Evolutionary conservation across 306 rosid genomes (phyloP).

Genomic region (Malus sylvestris): DNA sequence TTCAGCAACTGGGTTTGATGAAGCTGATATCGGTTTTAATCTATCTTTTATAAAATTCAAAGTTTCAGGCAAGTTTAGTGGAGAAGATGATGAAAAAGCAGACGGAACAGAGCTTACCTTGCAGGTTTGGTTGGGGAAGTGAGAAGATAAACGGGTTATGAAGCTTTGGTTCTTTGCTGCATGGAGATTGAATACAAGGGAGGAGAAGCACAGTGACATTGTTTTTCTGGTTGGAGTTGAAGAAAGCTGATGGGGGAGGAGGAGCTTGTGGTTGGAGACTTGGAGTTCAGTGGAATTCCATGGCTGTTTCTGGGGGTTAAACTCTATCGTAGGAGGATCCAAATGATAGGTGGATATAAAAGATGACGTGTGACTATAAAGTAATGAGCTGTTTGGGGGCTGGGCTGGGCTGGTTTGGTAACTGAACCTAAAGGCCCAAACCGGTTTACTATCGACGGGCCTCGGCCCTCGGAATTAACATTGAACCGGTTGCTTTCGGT

Average conservation of each 20-base stretch:
- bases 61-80: slow-evolving; percentile 19
- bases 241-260: not conserved
- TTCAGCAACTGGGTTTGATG: slow-evolving; percentile 37
- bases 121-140: slow-evolving; percentile 32
- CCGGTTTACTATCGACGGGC: not conserved
- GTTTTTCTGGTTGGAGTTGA: slow-evolving; percentile 1
- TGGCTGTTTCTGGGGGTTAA: not conserved
- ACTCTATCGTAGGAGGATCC: slow-evolving; percentile 18
- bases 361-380: slow-evolving; percentile 23
- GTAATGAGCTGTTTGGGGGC: not conserved
- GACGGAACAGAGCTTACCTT: slow-evolving; percentile 39
- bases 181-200: slow-evolving; percentile 43
- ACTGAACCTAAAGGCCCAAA: not conserved
- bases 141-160: slow-evolving; percentile 42
- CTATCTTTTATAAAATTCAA: slow-evolving; percentile 31
- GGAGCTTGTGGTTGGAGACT: not conserved
- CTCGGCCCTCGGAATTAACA: no score
- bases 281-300: not conserved
- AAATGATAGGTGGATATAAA: slow-evolving; percentile 35
- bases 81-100: slow-evolving; percentile 21
- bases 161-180: slow-evolving; percentile 37
- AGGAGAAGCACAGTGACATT: slow-evolving; percentile 62
- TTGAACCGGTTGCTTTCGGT: no score
- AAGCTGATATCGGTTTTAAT: slow-evolving; percentile 39
- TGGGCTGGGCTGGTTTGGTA: not conserved